These are phyloP conservation scores for Kitagawia praeruptora DNA, from an alignment of 129 eudicot species.

Conservation along the genomic window DNA sequence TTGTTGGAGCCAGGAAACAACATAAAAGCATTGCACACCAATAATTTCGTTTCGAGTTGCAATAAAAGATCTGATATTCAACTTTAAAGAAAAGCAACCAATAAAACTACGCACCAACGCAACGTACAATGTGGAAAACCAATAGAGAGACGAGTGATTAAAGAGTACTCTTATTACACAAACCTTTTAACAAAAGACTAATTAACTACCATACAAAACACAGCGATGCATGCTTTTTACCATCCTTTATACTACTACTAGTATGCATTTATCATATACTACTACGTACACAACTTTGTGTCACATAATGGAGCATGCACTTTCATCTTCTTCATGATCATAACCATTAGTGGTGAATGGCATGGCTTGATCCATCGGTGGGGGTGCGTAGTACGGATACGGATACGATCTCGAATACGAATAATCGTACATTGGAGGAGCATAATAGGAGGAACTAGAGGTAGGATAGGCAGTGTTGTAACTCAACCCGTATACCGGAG, in stretches of 20 bases:
- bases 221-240: background rate
- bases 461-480: conserved; percentile 45
- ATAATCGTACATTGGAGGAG: conserved; percentile 38
- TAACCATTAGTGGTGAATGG: conserved; percentile 22
- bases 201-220: background rate
- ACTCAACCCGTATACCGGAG: conserved; percentile 57
- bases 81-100: background rate
- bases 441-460: conserved; percentile 31
- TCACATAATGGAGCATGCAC: conserved; percentile 53
- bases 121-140: too few species aligned
- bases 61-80: background rate
- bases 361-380: conserved; percentile 26
- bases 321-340: conserved; percentile 21
- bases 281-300: background rate
- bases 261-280: background rate
- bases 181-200: background rate
- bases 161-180: background rate
- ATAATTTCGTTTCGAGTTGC: background rate
- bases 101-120: background rate
- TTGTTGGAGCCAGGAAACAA: background rate
- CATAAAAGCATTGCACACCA: background rate
- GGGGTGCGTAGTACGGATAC: conserved; percentile 25
- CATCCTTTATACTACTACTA: background rate
- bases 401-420: conserved; percentile 24
- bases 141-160: background rate